Evolutionary conservation across 1,284 basidiomycete species (phyloP).

Genomic region (Sanghuangporus sanghuang): DNA sequence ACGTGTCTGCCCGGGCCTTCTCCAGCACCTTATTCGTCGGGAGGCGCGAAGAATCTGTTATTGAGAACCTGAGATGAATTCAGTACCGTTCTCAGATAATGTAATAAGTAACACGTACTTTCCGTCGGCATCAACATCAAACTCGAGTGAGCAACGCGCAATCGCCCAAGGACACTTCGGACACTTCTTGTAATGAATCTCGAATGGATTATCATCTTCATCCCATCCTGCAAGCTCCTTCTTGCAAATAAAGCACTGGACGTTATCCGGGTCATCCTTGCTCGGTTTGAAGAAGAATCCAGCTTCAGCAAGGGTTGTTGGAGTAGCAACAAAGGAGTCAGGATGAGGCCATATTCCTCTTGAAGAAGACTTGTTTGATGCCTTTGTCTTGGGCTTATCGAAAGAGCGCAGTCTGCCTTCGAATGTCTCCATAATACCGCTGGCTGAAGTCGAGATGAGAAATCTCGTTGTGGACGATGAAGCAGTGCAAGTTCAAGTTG

Average conservation of each 20-base stretch:
- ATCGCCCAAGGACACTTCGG: slow-evolving; percentile 71
- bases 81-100: neutral
- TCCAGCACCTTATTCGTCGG: slow-evolving; percentile 67
- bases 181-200: slow-evolving; percentile 68
- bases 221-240: slow-evolving; percentile 80
- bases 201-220: slow-evolving; percentile 72
- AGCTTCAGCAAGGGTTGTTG: slow-evolving; percentile 68
- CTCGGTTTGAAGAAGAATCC: slow-evolving; percentile 77
- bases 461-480: neutral
- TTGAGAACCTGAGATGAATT: slow-evolving; percentile 40
- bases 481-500: neutral
- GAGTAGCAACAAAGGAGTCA: slow-evolving; percentile 53
- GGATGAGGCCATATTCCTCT: slow-evolving; percentile 67
- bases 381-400: slow-evolving; percentile 41
- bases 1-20: slow-evolving; percentile 65
- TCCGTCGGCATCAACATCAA: slow-evolving; percentile 50
- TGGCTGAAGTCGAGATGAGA: neutral
- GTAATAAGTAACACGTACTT: slow-evolving; percentile 37
- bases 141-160: slow-evolving; percentile 59
- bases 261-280: slow-evolving; percentile 57
- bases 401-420: slow-evolving; percentile 41
- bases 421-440: slow-evolving; percentile 12
- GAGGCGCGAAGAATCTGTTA: slow-evolving; percentile 50
- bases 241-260: slow-evolving; percentile 71
- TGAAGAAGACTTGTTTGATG: slow-evolving; percentile 32